phyloP scores from a whole-genome alignment of 2,329 filamentous ascomycete species.

The Phyllosticta capitalensis region DNA sequence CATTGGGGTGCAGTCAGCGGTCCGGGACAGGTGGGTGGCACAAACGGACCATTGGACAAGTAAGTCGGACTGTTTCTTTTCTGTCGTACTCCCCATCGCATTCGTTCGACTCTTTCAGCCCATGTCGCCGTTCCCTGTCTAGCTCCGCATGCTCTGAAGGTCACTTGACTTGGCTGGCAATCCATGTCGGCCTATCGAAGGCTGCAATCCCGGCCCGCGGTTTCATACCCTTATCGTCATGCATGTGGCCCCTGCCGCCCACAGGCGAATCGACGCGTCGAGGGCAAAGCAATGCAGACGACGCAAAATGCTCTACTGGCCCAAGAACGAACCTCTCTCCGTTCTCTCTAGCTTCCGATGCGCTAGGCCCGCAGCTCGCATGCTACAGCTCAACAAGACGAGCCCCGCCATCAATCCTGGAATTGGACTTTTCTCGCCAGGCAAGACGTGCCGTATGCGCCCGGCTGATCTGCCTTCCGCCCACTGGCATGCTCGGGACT shows the following conservation, averaged over 20 bases:
- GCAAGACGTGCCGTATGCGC: constrained; percentile 9
- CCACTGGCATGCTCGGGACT: constrained; percentile 11
- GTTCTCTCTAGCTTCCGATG: not conserved
- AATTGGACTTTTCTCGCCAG: not conserved
- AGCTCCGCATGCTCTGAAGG: constrained; percentile 46
- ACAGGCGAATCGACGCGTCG: constrained; percentile 1
- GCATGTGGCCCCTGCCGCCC: constrained; percentile 5
- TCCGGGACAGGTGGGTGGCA: constrained; percentile 63
- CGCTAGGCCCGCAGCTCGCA: not conserved
- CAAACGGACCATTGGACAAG: constrained; percentile 80
- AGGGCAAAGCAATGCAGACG: constrained; percentile 2
- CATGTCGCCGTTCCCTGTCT: constrained; percentile 16
- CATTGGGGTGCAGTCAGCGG: constrained; percentile 66
- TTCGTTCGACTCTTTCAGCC: constrained; percentile 22
- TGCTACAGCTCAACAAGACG: not conserved
- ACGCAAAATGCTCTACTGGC: not conserved
- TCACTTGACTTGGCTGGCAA: constrained; percentile 49
- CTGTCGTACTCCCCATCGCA: constrained; percentile 11
- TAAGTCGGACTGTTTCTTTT: constrained; percentile 46
- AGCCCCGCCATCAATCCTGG: not conserved
- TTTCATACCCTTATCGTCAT: constrained; percentile 11
- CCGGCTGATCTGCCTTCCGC: constrained; percentile 10
- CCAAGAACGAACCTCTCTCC: not conserved
- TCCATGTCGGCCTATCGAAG: constrained; percentile 17
- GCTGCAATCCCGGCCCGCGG: not conserved